Conservation (phyloP, 331 rosid species). For the Erythrophleum ivorense region DNA sequence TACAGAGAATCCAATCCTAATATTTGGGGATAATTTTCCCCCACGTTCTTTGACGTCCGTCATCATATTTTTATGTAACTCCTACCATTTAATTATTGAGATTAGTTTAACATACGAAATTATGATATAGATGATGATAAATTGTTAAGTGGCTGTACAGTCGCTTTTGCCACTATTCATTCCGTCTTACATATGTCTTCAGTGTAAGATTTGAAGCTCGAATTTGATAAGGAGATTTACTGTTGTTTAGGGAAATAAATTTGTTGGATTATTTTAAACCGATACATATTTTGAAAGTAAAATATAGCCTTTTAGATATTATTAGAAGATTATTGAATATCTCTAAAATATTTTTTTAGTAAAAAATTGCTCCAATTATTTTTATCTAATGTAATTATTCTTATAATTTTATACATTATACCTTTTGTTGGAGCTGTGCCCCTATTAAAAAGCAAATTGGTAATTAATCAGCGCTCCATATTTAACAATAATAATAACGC, state of each 20-base stretch:
- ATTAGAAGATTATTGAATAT: not conserved
- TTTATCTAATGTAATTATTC: too few species aligned
- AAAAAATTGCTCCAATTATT: too few species aligned
- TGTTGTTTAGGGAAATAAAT: not conserved
- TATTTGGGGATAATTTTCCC: slow-evolving; percentile 43
- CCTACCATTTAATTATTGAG: slow-evolving; percentile 34
- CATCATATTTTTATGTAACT: not conserved
- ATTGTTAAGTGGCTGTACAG: not conserved
- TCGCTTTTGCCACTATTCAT: not conserved
- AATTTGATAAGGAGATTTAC: not conserved
- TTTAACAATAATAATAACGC: too few species aligned
- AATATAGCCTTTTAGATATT: not conserved
- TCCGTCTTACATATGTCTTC: not conserved
- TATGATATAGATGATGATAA: not conserved
- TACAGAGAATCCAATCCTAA: slow-evolving; percentile 62
- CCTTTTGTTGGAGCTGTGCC: too few species aligned
- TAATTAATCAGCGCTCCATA: too few species aligned
- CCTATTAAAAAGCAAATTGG: too few species aligned
- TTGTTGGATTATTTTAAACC: not conserved
- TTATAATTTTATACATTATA: too few species aligned
- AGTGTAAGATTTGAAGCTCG: not conserved
- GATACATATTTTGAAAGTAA: not conserved
- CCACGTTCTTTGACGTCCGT: slow-evolving; percentile 28
- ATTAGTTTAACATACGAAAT: slow-evolving; percentile 9
- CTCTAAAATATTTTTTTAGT: not conserved